Evolutionary conservation across 2,329 filamentous ascomycete genomes (phyloP).

Genomic region (Sporothrix humicola): DNA sequence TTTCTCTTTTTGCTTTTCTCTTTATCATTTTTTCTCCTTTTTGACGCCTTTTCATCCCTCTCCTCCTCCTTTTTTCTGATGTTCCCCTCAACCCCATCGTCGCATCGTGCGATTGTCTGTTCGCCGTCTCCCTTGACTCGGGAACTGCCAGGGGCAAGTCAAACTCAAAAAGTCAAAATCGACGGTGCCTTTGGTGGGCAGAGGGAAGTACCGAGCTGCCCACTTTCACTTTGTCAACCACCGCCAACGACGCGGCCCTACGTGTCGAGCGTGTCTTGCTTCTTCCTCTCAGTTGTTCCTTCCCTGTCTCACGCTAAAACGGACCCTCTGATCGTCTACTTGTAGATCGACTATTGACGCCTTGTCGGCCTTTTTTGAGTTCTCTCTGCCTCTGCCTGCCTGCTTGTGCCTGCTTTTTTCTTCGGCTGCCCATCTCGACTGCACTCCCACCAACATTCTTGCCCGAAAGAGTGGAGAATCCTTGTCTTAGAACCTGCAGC

Average conservation of each 20-base stretch:
- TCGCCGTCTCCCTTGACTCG: constrained; percentile 14
- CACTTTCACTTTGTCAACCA: neutral
- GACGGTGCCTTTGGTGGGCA: neutral
- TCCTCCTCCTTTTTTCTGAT: neutral
- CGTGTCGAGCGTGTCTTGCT: neutral
- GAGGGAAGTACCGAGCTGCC: constrained; percentile 13
- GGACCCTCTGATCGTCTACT: constrained; percentile 28
- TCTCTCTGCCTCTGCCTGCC: too few species aligned
- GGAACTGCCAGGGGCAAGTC: constrained; percentile 1
- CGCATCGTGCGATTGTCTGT: neutral
- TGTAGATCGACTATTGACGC: constrained; percentile 14
- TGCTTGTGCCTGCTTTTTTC: constrained; percentile 18
- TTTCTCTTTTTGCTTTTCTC: neutral
- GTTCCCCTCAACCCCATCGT: neutral
- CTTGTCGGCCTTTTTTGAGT: too few species aligned
- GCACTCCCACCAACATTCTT: constrained; percentile 29
- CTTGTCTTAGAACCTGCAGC: constrained; percentile 30
- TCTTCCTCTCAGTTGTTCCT: neutral
- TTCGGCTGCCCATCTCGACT: neutral
- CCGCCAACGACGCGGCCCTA: constrained; percentile 8
- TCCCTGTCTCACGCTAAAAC: constrained; percentile 14
- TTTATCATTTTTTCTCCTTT: neutral
- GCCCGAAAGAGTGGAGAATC: constrained; percentile 32
- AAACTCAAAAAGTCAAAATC: constrained; percentile 16
- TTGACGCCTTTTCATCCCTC: neutral